These are phyloP conservation scores for Debaryomyces udenii DNA, from an alignment of 1,139 yeast species.

Conservation along the genomic window DNA sequence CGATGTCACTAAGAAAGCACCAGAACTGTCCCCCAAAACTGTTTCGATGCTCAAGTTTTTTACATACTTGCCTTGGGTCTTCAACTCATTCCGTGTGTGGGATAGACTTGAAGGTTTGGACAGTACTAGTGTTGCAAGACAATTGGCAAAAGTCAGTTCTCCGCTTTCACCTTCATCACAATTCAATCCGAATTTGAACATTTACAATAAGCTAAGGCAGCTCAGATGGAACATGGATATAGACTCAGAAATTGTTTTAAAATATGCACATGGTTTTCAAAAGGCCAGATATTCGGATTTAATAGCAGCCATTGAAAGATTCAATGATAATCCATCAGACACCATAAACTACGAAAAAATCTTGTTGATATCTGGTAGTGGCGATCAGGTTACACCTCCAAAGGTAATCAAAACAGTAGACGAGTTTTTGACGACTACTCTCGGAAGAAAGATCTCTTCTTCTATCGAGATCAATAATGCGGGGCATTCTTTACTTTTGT, in stretches of 20 bases:
- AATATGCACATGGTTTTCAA: constrained; percentile 53
- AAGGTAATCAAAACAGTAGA: constrained; percentile 30
- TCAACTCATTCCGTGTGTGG: constrained; percentile 57
- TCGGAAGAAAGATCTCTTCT: constrained; percentile 34
- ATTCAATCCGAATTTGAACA: constrained; percentile 25
- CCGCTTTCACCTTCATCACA: neutral
- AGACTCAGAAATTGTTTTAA: constrained; percentile 55
- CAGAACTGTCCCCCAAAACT: constrained; percentile 6
- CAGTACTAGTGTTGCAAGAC: constrained; percentile 59
- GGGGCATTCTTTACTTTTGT: constrained; percentile 68
- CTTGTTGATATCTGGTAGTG: constrained; percentile 58
- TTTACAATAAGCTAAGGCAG: constrained; percentile 57
- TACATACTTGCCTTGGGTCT: constrained; percentile 51
- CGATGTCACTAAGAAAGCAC: constrained; percentile 20
- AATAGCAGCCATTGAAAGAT: constrained; percentile 37
- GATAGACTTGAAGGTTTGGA: constrained; percentile 66
- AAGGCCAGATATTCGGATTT: constrained; percentile 50
- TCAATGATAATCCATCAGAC: constrained; percentile 37
- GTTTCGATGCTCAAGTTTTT: constrained; percentile 26
- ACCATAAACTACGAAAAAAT: constrained; percentile 43
- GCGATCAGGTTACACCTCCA: constrained; percentile 60
- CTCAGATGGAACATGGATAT: constrained; percentile 74
- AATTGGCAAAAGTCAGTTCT: constrained; percentile 37
- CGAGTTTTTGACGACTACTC: constrained; percentile 27
- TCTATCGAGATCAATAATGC: constrained; percentile 51